Conservation (phyloP, 805 yeast genomes). For the Saccharomycopsis capsularis region DNA sequence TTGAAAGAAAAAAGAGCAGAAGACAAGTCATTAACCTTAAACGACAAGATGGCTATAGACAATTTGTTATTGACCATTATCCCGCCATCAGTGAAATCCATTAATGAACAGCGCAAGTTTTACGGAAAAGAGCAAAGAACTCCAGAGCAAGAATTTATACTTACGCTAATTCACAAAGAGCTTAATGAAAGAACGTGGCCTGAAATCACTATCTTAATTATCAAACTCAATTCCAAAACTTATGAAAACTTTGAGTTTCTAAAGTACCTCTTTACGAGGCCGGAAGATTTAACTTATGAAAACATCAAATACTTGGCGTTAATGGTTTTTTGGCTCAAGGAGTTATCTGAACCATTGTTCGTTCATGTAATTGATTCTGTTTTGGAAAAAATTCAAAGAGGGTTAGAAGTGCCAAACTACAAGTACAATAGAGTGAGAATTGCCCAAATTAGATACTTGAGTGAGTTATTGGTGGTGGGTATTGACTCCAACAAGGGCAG, state of each 20-base stretch:
- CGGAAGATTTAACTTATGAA: conserved; percentile 56
- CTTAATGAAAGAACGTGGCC: conserved; percentile 33
- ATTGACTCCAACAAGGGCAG: conserved; percentile 40
- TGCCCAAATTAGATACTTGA: conserved; percentile 56
- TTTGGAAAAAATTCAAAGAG: conserved; percentile 56
- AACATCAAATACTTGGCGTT: conserved; percentile 44
- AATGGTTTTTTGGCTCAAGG: conserved; percentile 32
- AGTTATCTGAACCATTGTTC: conserved; percentile 34
- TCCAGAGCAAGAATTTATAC: conserved; percentile 43
- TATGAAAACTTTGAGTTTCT: conserved; percentile 27
- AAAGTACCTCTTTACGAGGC: conserved; percentile 41
- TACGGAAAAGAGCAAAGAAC: conserved; percentile 22
- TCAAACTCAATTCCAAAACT: conserved; percentile 28
- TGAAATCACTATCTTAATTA: conserved; percentile 33
- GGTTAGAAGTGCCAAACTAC: conserved; percentile 59
- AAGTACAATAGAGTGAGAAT: conserved; percentile 52
- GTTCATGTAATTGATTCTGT: conserved; percentile 51
- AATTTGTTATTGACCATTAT: conserved; percentile 47
- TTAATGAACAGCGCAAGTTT: conserved; percentile 24
- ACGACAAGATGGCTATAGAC: conserved; percentile 52
- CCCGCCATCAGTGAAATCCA: conserved; percentile 43
- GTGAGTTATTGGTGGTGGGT: conserved; percentile 33
- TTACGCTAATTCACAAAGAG: conserved; percentile 45
- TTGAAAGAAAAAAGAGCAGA: conserved; percentile 45
- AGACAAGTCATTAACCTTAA: conserved; percentile 42